Conservation (phyloP, 345 rosid genomes). For the Aethionema arabicum region DNA sequence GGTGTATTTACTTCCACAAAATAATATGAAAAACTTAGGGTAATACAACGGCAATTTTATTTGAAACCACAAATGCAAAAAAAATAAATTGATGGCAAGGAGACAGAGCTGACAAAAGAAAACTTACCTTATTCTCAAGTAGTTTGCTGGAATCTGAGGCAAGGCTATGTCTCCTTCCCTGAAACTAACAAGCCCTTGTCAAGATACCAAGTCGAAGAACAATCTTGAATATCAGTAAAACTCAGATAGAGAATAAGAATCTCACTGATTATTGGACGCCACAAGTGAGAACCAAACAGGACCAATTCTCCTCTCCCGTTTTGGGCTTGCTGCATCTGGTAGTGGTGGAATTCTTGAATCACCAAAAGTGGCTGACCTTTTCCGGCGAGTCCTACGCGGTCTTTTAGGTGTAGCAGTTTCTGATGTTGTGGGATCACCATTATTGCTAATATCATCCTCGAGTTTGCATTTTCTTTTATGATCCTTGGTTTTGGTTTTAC, state of each 20-base stretch:
- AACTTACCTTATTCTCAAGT: conserved; percentile 84
- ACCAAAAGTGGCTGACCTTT: conserved; percentile 51
- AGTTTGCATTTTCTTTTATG: conserved; percentile 43
- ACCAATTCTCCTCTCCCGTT: conserved; percentile 54
- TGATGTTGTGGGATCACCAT: conserved; percentile 49
- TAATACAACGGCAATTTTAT: background rate
- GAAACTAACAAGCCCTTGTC: conserved; percentile 42
- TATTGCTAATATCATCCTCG: conserved; percentile 50
- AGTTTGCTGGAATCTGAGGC: conserved; percentile 81
- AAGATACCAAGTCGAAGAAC: conserved; percentile 16
- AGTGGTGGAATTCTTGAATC: conserved; percentile 57
- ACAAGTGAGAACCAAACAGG: conserved; percentile 97
- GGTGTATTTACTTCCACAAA: background rate
- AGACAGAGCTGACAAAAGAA: conserved; percentile 9
- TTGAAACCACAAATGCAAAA: background rate
- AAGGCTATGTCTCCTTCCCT: conserved; percentile 78
- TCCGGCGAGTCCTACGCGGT: conserved; percentile 57
- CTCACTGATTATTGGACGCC: conserved; percentile 89
- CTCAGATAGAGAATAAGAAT: conserved; percentile 20
- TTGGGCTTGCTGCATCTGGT: conserved; percentile 49
- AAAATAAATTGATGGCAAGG: background rate
- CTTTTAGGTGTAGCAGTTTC: conserved; percentile 61
- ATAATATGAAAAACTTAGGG: background rate
- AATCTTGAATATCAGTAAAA: conserved; percentile 4
- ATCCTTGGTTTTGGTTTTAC: conserved; percentile 55